Percentiles rank a stretch among this genome's conserved stretches.
These are phyloP conservation scores for Elsinoe necatrix DNA, from an alignment of 2,329 filamentous ascomycete species.

Conservation along the genomic window DNA sequence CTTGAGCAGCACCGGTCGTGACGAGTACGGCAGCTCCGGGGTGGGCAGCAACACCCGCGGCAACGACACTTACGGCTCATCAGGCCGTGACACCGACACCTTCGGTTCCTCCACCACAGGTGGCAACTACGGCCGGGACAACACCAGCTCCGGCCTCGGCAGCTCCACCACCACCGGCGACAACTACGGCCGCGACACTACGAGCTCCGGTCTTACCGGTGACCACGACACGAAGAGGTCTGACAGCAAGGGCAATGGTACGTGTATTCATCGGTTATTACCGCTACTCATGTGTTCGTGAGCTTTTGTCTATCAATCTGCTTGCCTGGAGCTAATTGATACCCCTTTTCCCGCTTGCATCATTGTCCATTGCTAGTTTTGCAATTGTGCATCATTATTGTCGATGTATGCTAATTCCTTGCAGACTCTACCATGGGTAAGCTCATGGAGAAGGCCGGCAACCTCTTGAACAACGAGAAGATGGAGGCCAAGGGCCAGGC, in stretches of 20 bases:
- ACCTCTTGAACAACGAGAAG: slow-evolving; percentile 40
- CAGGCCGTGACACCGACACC: slow-evolving; percentile 6
- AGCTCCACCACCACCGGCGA: background rate
- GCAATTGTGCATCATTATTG: background rate
- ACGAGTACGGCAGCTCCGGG: slow-evolving; percentile 1
- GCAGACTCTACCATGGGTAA: slow-evolving; percentile 47
- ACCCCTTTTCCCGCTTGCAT: background rate
- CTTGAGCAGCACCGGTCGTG: background rate
- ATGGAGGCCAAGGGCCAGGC: slow-evolving; percentile 43
- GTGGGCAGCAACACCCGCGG: background rate
- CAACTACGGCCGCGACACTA: slow-evolving; percentile 4
- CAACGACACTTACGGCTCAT: slow-evolving; percentile 19
- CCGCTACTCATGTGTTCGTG: slow-evolving; percentile 6
- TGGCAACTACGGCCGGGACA: background rate
- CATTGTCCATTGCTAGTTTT: background rate
- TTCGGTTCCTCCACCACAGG: background rate
- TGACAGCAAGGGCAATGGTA: slow-evolving; percentile 4
- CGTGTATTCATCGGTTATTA: background rate
- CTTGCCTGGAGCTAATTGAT: slow-evolving; percentile 3
- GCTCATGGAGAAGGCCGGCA: slow-evolving; percentile 51
- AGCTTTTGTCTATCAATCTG: slow-evolving; percentile 12
- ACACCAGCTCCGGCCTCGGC: background rate
- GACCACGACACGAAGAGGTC: background rate
- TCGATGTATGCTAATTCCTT: slow-evolving; percentile 15
- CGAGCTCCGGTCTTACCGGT: background rate